phyloP scores from a whole-genome alignment of 371 early-diverging fungal species.

The Apophysomyces elegans region DNA sequence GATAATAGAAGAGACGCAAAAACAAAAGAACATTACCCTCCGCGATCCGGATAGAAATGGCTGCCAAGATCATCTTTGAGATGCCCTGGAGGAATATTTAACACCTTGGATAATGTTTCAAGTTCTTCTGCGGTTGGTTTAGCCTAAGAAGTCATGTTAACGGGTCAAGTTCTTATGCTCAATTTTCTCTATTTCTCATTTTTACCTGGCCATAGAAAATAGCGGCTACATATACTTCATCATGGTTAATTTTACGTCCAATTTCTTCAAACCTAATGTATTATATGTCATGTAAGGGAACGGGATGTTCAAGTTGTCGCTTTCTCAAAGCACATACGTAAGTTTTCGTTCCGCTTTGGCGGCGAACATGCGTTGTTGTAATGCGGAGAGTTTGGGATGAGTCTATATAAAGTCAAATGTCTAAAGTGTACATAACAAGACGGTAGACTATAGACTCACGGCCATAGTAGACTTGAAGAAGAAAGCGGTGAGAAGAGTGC shows the following conservation, averaged over 20 bases:
- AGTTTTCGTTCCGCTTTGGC: slow-evolving; percentile 41
- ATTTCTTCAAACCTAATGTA: slow-evolving; percentile 61
- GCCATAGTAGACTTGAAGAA: too few species aligned
- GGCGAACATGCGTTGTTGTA: slow-evolving; percentile 45
- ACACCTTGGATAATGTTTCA: slow-evolving; percentile 47
- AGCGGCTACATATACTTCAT: slow-evolving; percentile 73
- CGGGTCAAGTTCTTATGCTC: neutral
- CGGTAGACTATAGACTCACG: neutral
- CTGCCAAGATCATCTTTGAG: slow-evolving; percentile 56
- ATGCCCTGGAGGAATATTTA: slow-evolving; percentile 60
- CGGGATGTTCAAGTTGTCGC: too few species aligned
- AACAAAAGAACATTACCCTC: slow-evolving; percentile 35
- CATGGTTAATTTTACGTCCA: slow-evolving; percentile 54
- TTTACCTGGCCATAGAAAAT: slow-evolving; percentile 73
- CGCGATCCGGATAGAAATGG: slow-evolving; percentile 61
- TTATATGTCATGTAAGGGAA: too few species aligned
- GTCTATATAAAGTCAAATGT: slow-evolving; percentile 5
- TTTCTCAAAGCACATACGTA: slow-evolving; percentile 22
- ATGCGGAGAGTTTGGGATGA: slow-evolving; percentile 36
- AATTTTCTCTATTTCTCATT: neutral
- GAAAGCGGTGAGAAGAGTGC: too few species aligned
- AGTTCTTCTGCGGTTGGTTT: slow-evolving; percentile 56
- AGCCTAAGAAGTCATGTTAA: slow-evolving; percentile 33
- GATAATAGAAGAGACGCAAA: neutral
- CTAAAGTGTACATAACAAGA: neutral